Conservation (phyloP, 331 rosid species). For the Acacia concinna region DNA sequence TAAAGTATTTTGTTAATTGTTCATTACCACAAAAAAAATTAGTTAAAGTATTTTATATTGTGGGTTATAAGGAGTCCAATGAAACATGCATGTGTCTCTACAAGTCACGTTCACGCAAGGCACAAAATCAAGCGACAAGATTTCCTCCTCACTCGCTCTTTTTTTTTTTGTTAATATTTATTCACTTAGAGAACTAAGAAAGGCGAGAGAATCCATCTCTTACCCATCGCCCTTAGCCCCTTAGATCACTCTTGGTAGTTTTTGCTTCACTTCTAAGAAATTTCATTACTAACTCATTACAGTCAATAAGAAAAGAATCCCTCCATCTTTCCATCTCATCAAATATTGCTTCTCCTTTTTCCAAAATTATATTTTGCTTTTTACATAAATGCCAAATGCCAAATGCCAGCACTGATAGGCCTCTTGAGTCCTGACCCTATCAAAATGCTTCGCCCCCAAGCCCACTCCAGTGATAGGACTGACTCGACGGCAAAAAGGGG, state of each 20-base stretch:
- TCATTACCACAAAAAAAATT: too few species aligned
- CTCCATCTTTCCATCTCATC: neutral
- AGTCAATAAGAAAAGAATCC: neutral
- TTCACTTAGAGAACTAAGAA: neutral
- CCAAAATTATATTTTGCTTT: neutral
- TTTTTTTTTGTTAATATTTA: too few species aligned
- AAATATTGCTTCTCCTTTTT: neutral
- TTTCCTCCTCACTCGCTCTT: neutral
- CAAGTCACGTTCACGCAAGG: too few species aligned
- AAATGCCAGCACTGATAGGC: neutral
- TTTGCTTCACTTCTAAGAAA: neutral
- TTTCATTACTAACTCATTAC: neutral
- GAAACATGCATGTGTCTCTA: too few species aligned
- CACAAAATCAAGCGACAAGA: neutral
- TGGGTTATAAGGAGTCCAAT: too few species aligned
- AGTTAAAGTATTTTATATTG: too few species aligned
- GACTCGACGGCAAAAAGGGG: too few species aligned
- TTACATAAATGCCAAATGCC: neutral
- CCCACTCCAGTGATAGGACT: neutral
- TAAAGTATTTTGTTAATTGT: too few species aligned
- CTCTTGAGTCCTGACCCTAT: neutral
- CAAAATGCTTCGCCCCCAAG: neutral
- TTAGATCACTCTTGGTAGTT: neutral
- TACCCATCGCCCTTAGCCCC: too few species aligned
- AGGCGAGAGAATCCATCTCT: neutral